Evolutionary conservation across 352 stramenopile genomes (phyloP), one percentile per base, ranked within the genome.

Genomic region (Blastocystis hominis): DNA sequence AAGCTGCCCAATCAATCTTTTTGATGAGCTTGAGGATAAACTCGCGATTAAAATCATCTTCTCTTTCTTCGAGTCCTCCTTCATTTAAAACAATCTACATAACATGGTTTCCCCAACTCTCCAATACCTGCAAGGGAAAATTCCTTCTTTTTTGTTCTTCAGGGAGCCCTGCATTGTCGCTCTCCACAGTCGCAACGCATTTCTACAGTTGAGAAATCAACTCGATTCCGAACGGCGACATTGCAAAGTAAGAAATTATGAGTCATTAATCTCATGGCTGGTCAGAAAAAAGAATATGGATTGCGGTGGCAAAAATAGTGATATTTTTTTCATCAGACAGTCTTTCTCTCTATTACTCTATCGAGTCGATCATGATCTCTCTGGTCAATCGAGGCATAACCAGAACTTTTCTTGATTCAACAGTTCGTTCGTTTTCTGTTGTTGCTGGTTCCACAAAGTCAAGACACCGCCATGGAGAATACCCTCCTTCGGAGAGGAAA

Each of bases 161-260:
- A 92, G 93, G 86, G 93, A 95, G 54, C 92, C 92, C 84, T 93
- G 94, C 88, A 90, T 89, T 20, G 94, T 93, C 78, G 92, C 92
- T 89, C 94, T 94, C 90, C 94, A 86, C 30, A 7, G 76, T 54
- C 3, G 76, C 46, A 15, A 86, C 76, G 47, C 76, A 86, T n/a
- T 86, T 86, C 63, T 86, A 76, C n/a, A 13, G 40, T 34, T 80
- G 24, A 80, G 30, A 10, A 38, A 4, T 7, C n/a, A 10, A 38
- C 53, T n/a, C 3, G 30, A 46, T 42, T 3, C 9, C 36, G 4
- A 13, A 80, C 70, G n/a, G 46, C 50, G 13, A 86, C 95, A 91
- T 95, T 95, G 92, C 93, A 95, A 80, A 94, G 91, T 84, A 95
- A 92, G 90, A 95, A 91, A 91, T 95, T 95, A 90, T 95, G 93